A percentile compares a stretch with the other conserved stretches of the same genome.
Evolutionary conservation across 768 basidiomycete species (phyloP).

Genomic region (Coprinopsis sp.): DNA sequence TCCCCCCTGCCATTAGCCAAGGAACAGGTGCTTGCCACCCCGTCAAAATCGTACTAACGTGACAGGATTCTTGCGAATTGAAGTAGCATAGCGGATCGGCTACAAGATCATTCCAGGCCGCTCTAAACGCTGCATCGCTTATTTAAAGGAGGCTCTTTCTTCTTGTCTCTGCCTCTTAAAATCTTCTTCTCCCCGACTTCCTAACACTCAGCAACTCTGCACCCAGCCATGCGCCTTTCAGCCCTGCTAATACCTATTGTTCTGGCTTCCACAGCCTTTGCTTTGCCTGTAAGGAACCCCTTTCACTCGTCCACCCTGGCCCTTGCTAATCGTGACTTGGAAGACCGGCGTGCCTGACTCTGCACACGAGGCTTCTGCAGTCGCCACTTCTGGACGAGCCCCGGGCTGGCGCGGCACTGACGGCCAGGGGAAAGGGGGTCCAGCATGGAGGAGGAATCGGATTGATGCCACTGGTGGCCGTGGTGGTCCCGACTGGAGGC

Average conservation of each 20-base stretch:
- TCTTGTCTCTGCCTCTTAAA: slow-evolving; percentile 15
- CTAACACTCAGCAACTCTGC: too few relatives aligned
- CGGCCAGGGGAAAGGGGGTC: slow-evolving; percentile 4
- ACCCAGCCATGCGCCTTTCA: slow-evolving; percentile 17
- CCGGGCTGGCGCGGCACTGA: too few relatives aligned
- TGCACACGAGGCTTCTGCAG: too few relatives aligned
- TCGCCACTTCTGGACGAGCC: too few relatives aligned
- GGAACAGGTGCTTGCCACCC: slow-evolving; percentile 8
- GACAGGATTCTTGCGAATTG: background rate
- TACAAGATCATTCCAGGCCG: slow-evolving; percentile 4
- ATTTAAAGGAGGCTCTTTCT: slow-evolving; percentile 29
- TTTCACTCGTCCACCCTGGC: too few relatives aligned
- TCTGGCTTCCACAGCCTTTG: too few relatives aligned
- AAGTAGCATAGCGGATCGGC: slow-evolving; percentile 30
- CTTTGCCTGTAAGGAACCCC: too few relatives aligned
- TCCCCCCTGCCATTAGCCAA: background rate
- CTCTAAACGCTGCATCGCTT: background rate
- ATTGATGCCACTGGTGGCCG: slow-evolving; percentile 6
- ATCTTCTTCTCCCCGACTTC: slow-evolving; percentile 18
- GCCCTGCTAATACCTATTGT: slow-evolving; percentile 19
- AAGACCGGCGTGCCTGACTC: too few relatives aligned
- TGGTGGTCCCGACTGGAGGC: slow-evolving; percentile 22
- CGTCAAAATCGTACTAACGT: slow-evolving; percentile 21
- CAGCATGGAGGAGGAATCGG: slow-evolving; percentile 14
- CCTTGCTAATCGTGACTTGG: too few relatives aligned